Evolutionary conservation across 106 monocot species (phyloP), one percentile per base, ranked within the genome.

Genomic region (Dioscorea zingiberensis): DNA sequence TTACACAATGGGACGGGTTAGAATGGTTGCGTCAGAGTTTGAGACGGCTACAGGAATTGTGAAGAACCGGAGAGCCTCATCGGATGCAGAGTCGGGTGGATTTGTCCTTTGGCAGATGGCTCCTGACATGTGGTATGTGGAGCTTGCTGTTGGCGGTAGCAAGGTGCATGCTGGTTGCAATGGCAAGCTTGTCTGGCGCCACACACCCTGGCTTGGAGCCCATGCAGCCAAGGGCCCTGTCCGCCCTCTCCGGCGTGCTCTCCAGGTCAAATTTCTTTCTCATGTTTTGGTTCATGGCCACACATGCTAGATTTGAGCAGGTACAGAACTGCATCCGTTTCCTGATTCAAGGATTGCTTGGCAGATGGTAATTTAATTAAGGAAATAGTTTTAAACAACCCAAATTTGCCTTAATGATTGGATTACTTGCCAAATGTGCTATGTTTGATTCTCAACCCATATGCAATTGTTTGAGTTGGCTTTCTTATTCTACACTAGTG

Each of bases 51-150:
- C 68, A 0, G 67, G 65, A 53, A 44, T 76, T 21, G 60, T 82
- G 45, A 82, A 74, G 76, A 82, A 73, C 67, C 62, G 76, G n/a
- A 76, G 68, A 32, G 65, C 70, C 7, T 72, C 75, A 9, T 56
- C 60, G 32, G 26, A 48, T 17, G 27, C 79, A 0, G 79, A 76
- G 55, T 70, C 82, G 12, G 86, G 86, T 25, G 58, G 82, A 13
- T 86, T 86, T 26, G 82, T 86, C 22, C 79, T 86, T 30, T 86
- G 86, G 86, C 86, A 86, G 73, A 86, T 86, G 86, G 22, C 64
- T 21, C 86, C 86, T 49, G 79, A 71, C 21, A 86, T 82, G 86
- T 82, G 86, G 86, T 86, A 82, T 7, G 69, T 82, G 13, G 86
- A 86, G 75, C 86, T 86, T 17, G 78, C 86, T 11, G 76, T 82